These are phyloP conservation scores for Gossypium schwendimanii DNA, from an alignment of 441 rosid genomes.

Conservation along the genomic window DNA sequence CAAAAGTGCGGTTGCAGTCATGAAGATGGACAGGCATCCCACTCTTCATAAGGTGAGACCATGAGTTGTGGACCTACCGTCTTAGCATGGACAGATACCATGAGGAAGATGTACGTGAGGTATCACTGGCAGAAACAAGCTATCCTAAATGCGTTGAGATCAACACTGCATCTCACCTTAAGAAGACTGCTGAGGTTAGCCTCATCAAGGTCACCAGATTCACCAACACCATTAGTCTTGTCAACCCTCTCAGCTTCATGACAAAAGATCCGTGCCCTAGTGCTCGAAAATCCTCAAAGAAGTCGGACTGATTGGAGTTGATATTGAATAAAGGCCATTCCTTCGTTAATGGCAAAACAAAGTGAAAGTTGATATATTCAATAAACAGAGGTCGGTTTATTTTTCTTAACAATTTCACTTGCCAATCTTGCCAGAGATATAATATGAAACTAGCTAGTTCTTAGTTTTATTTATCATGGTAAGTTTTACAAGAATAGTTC, in stretches of 20 bases:
- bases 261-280: conserved; percentile 26
- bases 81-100: conserved; percentile 44
- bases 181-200: conserved; percentile 35
- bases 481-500: neutral
- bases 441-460: neutral
- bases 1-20: conserved; percentile 43
- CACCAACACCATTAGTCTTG: conserved; percentile 23
- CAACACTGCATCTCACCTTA: conserved; percentile 20
- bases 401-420: neutral
- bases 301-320: conserved; percentile 36
- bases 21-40: conserved; percentile 29
- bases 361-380: neutral
- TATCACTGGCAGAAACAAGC: conserved; percentile 29
- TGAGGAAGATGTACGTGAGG: conserved; percentile 47
- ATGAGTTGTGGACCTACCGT: conserved; percentile 32
- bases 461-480: neutral
- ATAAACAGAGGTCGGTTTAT: neutral
- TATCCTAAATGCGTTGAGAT: conserved; percentile 35
- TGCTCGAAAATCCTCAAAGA: conserved; percentile 41
- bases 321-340: neutral
- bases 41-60: conserved; percentile 32
- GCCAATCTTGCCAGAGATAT: neutral
- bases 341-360: neutral
- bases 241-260: conserved; percentile 54
- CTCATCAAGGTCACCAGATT: conserved; percentile 44